Evolutionary conservation across 2,329 filamentous ascomycete genomes (phyloP).

Genomic region (Xylariaceae sp.): DNA sequence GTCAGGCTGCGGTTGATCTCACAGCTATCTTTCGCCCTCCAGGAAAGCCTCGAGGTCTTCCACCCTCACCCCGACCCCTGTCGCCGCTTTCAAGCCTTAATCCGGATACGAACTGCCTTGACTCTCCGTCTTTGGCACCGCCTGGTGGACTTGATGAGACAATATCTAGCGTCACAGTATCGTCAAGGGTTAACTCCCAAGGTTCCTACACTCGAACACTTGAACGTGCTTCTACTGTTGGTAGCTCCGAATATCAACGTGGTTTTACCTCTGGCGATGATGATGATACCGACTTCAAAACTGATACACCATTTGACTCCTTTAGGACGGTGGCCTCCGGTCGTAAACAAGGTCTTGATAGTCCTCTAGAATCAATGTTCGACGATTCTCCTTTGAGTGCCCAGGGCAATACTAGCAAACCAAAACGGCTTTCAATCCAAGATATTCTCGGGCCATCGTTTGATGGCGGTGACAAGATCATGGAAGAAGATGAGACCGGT

Average conservation of each 20-base stretch:
- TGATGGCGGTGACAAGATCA: constrained; percentile 51
- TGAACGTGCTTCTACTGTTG: constrained; percentile 60
- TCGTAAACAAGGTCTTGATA: constrained; percentile 60
- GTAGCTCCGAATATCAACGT: constrained; percentile 65
- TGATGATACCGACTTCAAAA: constrained; percentile 55
- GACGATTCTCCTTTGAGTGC: constrained; percentile 67
- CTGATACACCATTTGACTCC: constrained; percentile 72
- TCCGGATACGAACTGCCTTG: constrained; percentile 46
- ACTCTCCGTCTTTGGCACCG: constrained; percentile 38
- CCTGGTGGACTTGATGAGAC: constrained; percentile 29
- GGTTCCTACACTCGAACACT: constrained; percentile 31
- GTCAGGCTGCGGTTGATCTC: constrained; percentile 29
- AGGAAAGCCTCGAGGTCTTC: constrained; percentile 40
- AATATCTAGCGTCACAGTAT: constrained; percentile 13
- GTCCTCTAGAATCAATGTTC: constrained; percentile 72
- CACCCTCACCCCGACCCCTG: constrained; percentile 52
- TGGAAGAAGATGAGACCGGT: constrained; percentile 56
- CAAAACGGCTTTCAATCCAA: constrained; percentile 53
- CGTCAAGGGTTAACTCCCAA: constrained; percentile 27
- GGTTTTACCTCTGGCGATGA: constrained; percentile 65
- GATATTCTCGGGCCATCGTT: constrained; percentile 52
- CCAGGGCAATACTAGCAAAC: constrained; percentile 43
- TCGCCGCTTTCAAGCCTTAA: constrained; percentile 51
- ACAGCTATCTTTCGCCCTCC: constrained; percentile 29
- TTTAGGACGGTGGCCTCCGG: constrained; percentile 64